Conservation (phyloP, 257 asterid species). For the Solanum bukasovii region DNA sequence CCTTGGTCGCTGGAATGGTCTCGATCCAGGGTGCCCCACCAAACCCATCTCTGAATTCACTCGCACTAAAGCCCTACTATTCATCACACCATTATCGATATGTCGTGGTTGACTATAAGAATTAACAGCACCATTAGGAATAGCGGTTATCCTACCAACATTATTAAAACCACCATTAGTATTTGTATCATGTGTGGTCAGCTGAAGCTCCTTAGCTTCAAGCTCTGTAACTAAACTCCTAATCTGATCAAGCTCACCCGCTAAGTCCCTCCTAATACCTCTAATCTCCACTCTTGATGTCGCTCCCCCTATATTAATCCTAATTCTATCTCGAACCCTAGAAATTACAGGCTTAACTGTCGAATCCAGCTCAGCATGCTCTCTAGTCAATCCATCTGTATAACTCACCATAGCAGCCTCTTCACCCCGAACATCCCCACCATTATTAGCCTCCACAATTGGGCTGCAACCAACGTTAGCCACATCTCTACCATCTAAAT, state of each 20-base stretch:
- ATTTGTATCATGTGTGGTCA: background rate
- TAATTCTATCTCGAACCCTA: constrained; percentile 7
- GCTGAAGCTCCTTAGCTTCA: constrained; percentile 12
- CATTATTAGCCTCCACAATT: background rate
- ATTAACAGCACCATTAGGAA: constrained; percentile 1
- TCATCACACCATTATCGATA: background rate
- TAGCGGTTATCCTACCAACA: background rate
- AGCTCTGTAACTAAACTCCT: background rate
- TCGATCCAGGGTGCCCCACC: constrained; percentile 17
- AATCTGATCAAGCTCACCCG: constrained; percentile 12
- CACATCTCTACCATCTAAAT: background rate
- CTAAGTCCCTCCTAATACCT: constrained; percentile 4
- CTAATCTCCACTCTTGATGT: constrained; percentile 3
- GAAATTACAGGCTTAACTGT: background rate
- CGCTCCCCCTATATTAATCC: background rate
- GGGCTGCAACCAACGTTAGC: background rate
- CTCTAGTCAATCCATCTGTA: background rate
- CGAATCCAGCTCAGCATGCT: background rate
- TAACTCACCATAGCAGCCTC: background rate
- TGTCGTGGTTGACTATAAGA: background rate
- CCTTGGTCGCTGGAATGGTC: constrained; percentile 13
- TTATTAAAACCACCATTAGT: background rate
- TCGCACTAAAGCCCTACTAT: constrained; percentile 3
- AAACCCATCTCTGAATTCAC: constrained; percentile 10
- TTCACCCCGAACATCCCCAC: background rate